Conservation (phyloP, 768 basidiomycete genomes). For the Russula emetica region DNA sequence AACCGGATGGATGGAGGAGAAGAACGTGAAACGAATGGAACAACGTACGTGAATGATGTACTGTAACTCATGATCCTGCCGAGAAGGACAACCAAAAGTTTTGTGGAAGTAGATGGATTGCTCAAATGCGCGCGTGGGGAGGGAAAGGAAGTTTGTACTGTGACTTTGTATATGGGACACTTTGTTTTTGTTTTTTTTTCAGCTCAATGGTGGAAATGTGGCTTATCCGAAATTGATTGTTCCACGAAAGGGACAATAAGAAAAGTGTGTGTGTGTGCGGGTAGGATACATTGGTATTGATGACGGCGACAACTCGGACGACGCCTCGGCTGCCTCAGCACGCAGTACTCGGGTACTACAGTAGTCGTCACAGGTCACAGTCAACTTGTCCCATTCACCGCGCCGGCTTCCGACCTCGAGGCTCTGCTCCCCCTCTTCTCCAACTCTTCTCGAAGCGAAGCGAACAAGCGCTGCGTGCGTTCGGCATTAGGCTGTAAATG, state of each 20-base stretch:
- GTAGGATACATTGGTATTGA: conserved; percentile 18
- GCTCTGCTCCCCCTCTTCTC: conserved; percentile 59
- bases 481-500: conserved; percentile 68
- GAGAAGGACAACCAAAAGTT: neutral
- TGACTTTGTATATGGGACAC: neutral
- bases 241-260: neutral
- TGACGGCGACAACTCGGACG: neutral
- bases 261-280: conserved; percentile 7
- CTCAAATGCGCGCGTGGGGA: neutral
- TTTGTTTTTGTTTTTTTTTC: neutral
- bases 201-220: neutral
- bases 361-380: neutral
- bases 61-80: neutral
- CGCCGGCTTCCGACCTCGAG: conserved; percentile 31
- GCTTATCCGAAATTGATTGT: neutral
- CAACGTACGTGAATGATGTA: neutral
- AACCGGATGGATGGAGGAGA: neutral
- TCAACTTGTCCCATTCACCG: conserved; percentile 18
- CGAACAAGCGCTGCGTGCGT: conserved; percentile 74
- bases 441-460: conserved; percentile 76
- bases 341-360: neutral
- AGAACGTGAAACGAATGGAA: neutral
- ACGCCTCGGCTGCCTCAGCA: neutral
- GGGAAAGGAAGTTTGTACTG: neutral
- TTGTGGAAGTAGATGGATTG: neutral